Evolutionary conservation across 495 filamentous ascomycete genomes (phyloP), one percentile per base, ranked within the genome.

Genomic region (Barbatosphaeria neglecta): DNA sequence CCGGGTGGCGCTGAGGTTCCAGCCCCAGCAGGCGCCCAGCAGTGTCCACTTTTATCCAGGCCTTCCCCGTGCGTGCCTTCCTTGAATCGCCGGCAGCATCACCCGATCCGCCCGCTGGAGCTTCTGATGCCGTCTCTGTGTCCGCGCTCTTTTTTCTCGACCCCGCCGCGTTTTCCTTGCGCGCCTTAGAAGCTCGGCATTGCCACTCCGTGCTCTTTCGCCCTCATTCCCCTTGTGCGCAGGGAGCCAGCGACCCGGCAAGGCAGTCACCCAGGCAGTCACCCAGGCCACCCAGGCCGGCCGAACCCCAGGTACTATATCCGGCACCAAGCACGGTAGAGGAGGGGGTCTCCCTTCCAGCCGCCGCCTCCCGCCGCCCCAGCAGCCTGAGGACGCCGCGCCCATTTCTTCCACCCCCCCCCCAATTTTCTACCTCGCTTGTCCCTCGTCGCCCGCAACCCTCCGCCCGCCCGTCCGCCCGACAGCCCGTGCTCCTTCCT

Each of bases 91-190:
- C 61, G 61, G 61, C 61, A 63, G 52, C 61, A 63, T 57, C 58
- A 64, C 59, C 61, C 61, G 61, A 64, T 62, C 59, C 61, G 61
- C 57, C 58, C 56, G 56, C 51, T 19, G 38, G 18, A 18, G 22
- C 38, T 41, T 56, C 53, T 51, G 57, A 50, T 59, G 51, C 56
- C 54, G 56, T 48, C 51, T 53, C 52, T 40, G 19, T 41, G 43
- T 49, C 42, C 45, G 27, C 35, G 50, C 50, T 55, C 43, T 61
- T 61, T 63, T 61, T 61, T 57, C 60, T 58, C 57, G 51, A 48
- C 19, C 51, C 51, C 50, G 44, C 41, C 57, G 43, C 17, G 39
- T 57, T 56, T 55, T 56, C 55, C 51, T 55, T 39, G 37, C 16
- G 2, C 37, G n/a, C n/a, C n/a, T n/a, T n/a, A n/a, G 19, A 19